Percentiles rank a stretch among this genome's conserved stretches.
These are phyloP conservation scores for Synchytrium microbalum DNA, from an alignment of 371 early-diverging fungal species.

Conservation along the genomic window DNA sequence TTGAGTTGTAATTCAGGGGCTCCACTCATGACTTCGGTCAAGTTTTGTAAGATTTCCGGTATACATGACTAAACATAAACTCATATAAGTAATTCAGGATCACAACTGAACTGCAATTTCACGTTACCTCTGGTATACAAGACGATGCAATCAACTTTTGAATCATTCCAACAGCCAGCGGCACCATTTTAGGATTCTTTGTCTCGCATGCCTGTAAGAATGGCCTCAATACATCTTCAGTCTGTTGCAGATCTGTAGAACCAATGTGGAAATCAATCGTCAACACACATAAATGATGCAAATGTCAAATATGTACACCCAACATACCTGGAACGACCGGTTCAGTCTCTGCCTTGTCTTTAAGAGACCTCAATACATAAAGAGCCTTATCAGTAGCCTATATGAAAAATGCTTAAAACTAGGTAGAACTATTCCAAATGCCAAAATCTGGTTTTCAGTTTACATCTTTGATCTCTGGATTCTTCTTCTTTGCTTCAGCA, in stretches of 20 bases:
- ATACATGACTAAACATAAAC: conserved; percentile 57
- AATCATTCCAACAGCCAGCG: conserved; percentile 80
- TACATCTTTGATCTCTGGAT: conserved; percentile 95
- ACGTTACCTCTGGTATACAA: conserved; percentile 70
- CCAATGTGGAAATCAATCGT: background rate
- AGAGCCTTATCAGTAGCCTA: conserved; percentile 5
- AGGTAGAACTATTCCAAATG: background rate
- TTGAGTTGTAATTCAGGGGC: conserved; percentile 83
- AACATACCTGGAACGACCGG: conserved; percentile 9
- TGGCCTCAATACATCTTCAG: conserved; percentile 76
- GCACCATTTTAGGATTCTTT: conserved; percentile 72
- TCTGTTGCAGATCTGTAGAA: conserved; percentile 63
- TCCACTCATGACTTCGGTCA: conserved; percentile 65
- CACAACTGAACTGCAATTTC: too few species aligned
- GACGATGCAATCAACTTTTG: conserved; percentile 77
- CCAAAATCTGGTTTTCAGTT: background rate
- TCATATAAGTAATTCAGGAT: too few species aligned
- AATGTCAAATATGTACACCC: background rate
- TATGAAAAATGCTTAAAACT: background rate
- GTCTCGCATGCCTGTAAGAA: conserved; percentile 86
- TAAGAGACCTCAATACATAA: background rate
- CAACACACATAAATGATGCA: too few species aligned
- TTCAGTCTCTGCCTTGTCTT: background rate
- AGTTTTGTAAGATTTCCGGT: conserved; percentile 55
- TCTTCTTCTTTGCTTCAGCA: conserved; percentile 78